Percentiles rank a stretch among this genome's conserved stretches.
Conservation (phyloP, 805 yeast genomes). For the Schwanniomyces yamadae region DNA sequence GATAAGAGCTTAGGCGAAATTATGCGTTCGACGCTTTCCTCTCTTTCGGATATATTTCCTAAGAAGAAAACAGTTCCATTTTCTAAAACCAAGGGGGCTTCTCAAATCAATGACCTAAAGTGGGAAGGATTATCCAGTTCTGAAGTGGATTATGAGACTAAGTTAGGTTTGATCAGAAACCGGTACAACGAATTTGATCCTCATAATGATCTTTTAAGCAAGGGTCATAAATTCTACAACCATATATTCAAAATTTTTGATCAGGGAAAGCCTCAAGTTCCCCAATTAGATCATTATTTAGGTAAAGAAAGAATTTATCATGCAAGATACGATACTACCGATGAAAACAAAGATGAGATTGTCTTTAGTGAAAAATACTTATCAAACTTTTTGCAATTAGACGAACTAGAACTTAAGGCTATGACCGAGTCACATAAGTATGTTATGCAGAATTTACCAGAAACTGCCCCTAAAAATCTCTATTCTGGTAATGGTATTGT, state of each 20-base stretch:
- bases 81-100: conserved; percentile 12
- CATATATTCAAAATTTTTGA: conserved; percentile 41
- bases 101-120: conserved; percentile 7
- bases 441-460: conserved; percentile 48
- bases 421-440: conserved; percentile 48
- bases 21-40: neutral
- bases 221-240: conserved; percentile 44
- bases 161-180: conserved; percentile 6
- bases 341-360: conserved; percentile 19
- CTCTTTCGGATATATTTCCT: neutral
- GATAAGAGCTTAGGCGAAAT: neutral
- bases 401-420: conserved; percentile 39
- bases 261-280: conserved; percentile 46
- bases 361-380: conserved; percentile 55
- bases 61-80: conserved; percentile 12
- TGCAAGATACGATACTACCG: conserved; percentile 45
- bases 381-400: conserved; percentile 46
- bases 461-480: conserved; percentile 31
- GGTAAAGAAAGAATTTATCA: conserved; percentile 50
- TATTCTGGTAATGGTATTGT: conserved; percentile 56
- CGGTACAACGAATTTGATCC: conserved; percentile 9
- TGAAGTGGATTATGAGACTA: conserved; percentile 7
- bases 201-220: conserved; percentile 14
- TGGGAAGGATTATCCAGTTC: conserved; percentile 2
- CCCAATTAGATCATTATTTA: conserved; percentile 42